phyloP scores from a whole-genome alignment of 2,329 filamentous ascomycete species.

The Didymella keratinophila region DNA sequence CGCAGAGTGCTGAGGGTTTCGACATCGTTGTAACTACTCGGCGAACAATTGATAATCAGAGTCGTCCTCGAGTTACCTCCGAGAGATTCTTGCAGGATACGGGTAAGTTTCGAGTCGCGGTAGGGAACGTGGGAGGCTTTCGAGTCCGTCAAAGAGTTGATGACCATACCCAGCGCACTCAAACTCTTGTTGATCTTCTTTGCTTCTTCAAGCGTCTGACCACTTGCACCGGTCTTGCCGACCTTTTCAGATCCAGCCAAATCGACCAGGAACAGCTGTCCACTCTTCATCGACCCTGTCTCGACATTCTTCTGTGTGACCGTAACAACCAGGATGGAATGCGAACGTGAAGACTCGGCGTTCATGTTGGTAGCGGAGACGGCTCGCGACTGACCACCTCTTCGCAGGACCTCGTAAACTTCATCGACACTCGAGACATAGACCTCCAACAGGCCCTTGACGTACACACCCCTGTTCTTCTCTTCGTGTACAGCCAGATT shows the following conservation, averaged over 20 bases:
- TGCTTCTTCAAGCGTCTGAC: constrained; percentile 95
- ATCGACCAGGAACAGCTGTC: constrained; percentile 96
- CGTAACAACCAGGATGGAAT: constrained; percentile 97
- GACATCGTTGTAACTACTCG: constrained; percentile 95
- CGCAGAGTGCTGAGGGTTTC: constrained; percentile 92
- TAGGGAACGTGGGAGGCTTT: constrained; percentile 97
- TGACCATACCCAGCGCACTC: constrained; percentile 98
- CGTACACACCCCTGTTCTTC: constrained; percentile 94
- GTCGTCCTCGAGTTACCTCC: constrained; percentile 99
- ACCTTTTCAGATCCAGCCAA: constrained; percentile 98
- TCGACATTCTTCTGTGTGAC: constrained; percentile 98
- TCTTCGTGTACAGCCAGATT: constrained; percentile 98
- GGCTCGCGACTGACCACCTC: constrained; percentile 87
- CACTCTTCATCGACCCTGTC: constrained; percentile 93
- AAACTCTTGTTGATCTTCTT: constrained; percentile 99
- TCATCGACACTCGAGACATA: constrained; percentile 96
- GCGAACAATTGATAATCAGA: constrained; percentile 98
- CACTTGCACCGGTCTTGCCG: constrained; percentile 96
- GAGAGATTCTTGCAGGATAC: constrained; percentile 95
- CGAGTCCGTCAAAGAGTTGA: constrained; percentile 94
- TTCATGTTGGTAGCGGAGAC: constrained; percentile 99
- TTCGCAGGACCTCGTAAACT: constrained; percentile 95
- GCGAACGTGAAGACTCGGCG: constrained; percentile 94
- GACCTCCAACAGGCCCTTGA: constrained; percentile 92
- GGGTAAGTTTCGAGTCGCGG: constrained; percentile 95